phyloP scores from a whole-genome alignment of 208 protist species.

The Acanthamoeba healyi region DNA sequence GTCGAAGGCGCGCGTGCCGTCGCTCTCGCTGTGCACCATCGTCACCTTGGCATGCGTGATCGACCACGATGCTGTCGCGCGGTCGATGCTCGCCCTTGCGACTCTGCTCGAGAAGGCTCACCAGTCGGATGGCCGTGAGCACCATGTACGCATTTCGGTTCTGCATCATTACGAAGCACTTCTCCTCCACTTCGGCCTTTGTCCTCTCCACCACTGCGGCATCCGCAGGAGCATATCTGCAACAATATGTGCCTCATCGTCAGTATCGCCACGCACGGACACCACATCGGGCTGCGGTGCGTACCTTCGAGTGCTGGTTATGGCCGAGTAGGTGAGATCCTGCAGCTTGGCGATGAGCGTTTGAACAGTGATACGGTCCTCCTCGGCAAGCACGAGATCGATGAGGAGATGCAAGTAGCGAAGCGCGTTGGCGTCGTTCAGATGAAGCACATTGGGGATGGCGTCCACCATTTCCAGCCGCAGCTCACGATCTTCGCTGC shows the following conservation, averaged over 20 bases:
- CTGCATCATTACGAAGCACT: conserved; percentile 37
- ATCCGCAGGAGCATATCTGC: not conserved
- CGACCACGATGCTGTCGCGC: not conserved
- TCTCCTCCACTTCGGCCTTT: not conserved
- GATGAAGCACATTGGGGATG: not conserved
- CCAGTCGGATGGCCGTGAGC: not conserved
- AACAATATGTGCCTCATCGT: too few species aligned
- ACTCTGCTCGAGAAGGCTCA: not conserved
- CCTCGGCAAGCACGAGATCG: conserved; percentile 1
- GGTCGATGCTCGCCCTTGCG: conserved; percentile 3
- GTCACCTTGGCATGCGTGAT: not conserved
- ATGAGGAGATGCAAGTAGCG: not conserved
- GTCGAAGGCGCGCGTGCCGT: not conserved
- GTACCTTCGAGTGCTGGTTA: not conserved
- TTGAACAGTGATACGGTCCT: not conserved
- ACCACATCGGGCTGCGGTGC: too few species aligned
- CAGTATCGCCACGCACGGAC: too few species aligned
- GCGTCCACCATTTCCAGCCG: conserved; percentile 31
- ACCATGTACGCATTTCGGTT: conserved; percentile 9
- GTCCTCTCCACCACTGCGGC: not conserved
- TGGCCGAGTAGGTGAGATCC: conserved; percentile 3
- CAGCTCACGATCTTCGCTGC: not conserved
- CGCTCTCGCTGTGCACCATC: not conserved
- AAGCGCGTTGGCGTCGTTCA: conserved; percentile 11
- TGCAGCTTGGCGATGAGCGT: conserved; percentile 40